Evolutionary conservation across 2,329 filamentous ascomycete genomes (phyloP).

Genomic region (Microdochium bolleyi): DNA sequence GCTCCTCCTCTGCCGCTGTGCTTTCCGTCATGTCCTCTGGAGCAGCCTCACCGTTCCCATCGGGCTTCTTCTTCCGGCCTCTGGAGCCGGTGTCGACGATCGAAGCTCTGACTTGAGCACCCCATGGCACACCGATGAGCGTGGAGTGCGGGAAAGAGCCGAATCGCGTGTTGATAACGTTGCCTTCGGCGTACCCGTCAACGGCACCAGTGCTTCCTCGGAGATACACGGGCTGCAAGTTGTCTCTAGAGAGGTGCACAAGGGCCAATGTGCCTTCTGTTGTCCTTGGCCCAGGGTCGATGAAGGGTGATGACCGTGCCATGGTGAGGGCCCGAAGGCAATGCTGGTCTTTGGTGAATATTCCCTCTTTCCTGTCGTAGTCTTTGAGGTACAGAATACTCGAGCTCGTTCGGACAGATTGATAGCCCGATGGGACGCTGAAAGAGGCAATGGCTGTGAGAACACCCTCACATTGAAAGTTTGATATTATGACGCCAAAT

Average conservation of each 20-base stretch:
- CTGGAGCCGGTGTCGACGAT: conserved; percentile 87
- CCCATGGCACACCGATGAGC: conserved; percentile 74
- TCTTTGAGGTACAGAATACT: neutral
- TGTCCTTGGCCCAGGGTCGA: conserved; percentile 59
- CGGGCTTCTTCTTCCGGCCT: conserved; percentile 58
- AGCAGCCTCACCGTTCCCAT: conserved; percentile 37
- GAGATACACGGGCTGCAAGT: conserved; percentile 68
- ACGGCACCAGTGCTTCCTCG: conserved; percentile 52
- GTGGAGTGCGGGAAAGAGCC: conserved; percentile 83
- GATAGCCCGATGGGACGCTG: neutral
- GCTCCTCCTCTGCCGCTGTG: conserved; percentile 3
- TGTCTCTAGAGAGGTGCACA: conserved; percentile 82
- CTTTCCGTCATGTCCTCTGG: conserved; percentile 25
- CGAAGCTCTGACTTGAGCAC: conserved; percentile 83
- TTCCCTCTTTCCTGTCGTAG: neutral
- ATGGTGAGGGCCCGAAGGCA: conserved; percentile 13
- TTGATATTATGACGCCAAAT: neutral
- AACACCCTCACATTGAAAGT: neutral
- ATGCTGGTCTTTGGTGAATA: neutral
- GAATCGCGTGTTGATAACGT: conserved; percentile 84
- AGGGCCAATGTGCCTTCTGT: conserved; percentile 65
- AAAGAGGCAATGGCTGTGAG: neutral
- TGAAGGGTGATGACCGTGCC: conserved; percentile 62
- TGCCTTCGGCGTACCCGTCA: conserved; percentile 67
- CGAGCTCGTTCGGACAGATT: neutral